These are phyloP conservation scores for Kandelia obovata DNA, from an alignment of 345 rosid species.

Conservation along the genomic window DNA sequence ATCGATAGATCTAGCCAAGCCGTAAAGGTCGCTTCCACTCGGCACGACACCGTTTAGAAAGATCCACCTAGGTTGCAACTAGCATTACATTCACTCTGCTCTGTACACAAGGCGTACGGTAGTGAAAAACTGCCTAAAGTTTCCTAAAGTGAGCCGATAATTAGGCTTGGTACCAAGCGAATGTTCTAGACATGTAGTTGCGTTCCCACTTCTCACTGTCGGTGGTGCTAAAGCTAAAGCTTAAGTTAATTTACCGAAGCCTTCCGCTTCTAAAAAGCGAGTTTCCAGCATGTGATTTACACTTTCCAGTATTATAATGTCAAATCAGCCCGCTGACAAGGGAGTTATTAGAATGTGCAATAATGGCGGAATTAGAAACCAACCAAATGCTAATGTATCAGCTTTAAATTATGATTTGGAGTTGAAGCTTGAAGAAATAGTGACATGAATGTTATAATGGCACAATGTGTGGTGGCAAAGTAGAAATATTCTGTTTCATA, in stretches of 20 bases:
- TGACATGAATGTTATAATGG: too few relatives aligned
- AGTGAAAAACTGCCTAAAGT: background rate
- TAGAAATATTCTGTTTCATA: too few relatives aligned
- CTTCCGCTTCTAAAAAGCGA: background rate
- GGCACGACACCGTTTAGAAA: too few relatives aligned
- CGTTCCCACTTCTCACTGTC: background rate
- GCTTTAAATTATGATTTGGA: too few relatives aligned
- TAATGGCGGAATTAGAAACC: background rate
- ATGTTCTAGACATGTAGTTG: background rate
- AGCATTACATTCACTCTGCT: too few relatives aligned
- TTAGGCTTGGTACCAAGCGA: background rate
- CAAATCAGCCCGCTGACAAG: too few relatives aligned
- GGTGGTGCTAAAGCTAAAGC: background rate
- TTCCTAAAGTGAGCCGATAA: background rate
- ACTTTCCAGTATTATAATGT: background rate
- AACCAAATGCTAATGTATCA: too few relatives aligned
- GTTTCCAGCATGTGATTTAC: background rate
- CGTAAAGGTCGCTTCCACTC: too few relatives aligned
- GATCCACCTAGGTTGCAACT: too few relatives aligned
- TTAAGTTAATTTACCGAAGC: background rate
- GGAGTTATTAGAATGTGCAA: background rate
- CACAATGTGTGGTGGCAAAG: too few relatives aligned
- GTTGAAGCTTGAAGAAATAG: too few relatives aligned
- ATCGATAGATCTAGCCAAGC: background rate
- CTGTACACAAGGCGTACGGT: background rate